phyloP scores from a whole-genome alignment of 208 protist genomes.

The Porcisia hertigi region DNA sequence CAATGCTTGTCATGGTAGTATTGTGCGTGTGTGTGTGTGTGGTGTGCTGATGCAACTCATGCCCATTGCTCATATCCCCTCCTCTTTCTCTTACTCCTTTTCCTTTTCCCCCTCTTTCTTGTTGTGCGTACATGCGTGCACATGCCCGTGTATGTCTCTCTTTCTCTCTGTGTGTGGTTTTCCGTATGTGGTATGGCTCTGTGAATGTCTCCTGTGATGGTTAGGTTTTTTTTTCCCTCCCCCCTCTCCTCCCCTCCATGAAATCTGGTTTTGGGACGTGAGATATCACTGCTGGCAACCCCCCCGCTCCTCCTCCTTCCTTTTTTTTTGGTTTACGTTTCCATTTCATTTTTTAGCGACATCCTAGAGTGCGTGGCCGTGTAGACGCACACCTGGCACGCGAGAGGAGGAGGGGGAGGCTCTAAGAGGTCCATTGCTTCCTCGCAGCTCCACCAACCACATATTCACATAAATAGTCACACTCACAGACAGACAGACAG shows the following conservation, averaged over 20 bases:
- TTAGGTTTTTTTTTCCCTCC: neutral
- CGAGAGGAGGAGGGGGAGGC: neutral
- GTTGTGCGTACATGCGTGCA: neutral
- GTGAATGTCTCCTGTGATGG: neutral
- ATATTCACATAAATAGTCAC: neutral
- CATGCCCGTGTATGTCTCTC: neutral
- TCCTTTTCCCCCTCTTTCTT: neutral
- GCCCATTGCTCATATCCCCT: neutral
- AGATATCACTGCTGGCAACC: neutral
- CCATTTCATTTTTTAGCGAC: neutral
- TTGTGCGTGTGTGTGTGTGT: no score
- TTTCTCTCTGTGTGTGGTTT: neutral
- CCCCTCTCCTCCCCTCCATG: no score
- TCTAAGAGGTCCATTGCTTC: neutral
- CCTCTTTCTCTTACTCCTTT: neutral
- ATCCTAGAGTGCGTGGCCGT: neutral
- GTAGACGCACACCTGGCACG: neutral
- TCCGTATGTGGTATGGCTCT: neutral
- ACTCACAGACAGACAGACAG: neutral
- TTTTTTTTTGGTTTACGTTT: neutral
- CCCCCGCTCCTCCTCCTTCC: neutral
- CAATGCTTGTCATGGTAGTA: no score
- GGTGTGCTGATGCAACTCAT: neutral
- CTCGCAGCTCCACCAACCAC: neutral
- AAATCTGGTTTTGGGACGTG: neutral